Evolutionary conservation across 345 rosid species (phyloP).

Genomic region (Odontarrhena argentea): DNA sequence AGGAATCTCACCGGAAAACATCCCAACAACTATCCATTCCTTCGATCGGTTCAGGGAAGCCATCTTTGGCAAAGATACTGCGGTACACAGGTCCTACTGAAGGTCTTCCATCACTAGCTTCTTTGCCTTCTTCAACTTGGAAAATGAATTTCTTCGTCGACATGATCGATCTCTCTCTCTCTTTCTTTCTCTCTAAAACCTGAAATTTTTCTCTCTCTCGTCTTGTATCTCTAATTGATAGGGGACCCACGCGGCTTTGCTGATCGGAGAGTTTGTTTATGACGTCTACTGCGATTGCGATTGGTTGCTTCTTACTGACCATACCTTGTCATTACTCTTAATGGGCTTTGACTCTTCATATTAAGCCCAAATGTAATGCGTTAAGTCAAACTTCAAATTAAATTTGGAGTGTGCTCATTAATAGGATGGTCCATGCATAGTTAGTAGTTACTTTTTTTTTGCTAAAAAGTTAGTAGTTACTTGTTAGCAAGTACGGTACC

Average conservation of each 20-base stretch:
- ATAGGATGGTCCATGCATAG: background rate
- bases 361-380: conserved; percentile 12
- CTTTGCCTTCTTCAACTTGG: conserved; percentile 64
- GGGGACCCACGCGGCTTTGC: conserved; percentile 28
- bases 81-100: conserved; percentile 81
- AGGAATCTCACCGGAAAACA: conserved; percentile 66
- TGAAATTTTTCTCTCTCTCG: conserved; percentile 7
- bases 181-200: conserved; percentile 16
- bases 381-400: background rate
- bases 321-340: conserved; percentile 11
- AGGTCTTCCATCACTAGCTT: conserved; percentile 59
- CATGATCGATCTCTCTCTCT: conserved; percentile 42
- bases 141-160: conserved; percentile 49
- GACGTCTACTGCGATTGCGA: conserved; percentile 27
- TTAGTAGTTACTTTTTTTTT: background rate
- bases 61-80: conserved; percentile 69
- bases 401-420: background rate
- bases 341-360: conserved; percentile 14
- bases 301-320: conserved; percentile 38
- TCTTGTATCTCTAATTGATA: background rate
- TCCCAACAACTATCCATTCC: conserved; percentile 94
- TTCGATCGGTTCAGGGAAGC: conserved; percentile 68
- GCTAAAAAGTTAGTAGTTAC: too few species aligned
- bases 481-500: too few species aligned
- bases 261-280: conserved; percentile 20